Base-by-base conservation (phyloP, 75 land plant species). In the Pseudotsuga menziesii region DNA sequence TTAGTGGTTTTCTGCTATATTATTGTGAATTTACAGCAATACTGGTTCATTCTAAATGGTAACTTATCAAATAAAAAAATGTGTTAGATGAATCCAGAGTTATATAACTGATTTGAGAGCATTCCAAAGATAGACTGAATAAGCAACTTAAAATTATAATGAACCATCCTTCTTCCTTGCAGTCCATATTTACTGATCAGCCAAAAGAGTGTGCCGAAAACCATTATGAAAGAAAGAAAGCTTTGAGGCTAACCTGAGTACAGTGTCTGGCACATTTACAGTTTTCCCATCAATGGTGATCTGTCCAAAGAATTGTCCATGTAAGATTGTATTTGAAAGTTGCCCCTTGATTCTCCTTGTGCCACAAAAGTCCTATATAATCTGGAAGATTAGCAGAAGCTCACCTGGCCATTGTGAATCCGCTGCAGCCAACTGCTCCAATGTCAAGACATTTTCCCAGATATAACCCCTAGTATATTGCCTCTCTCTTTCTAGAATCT, bases 361-460 rank as follows among this genome's bases (percentile, higher is more conserved):
- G 9, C 22, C 36, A 41, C 20, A 69, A 41, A 39, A 32, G 13
- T 5, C 44, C 22, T 39, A 69, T 41, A 32, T n/a, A 3, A 69
- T 41, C 72, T 39, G 48, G 52, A 69, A 39, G 7, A 17, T 73
- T 56, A 8, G 5, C 57, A 25, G 57, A 73, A 52, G 44, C 75
- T 73, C 56, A 73, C 75, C 75, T 73, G 75, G 35, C 58, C 75
- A 55, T 73, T 73, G 57, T 73, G 58, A 25, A 73, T 73, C 48
- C 75, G 75, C 75, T 73, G 75, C 75, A 73, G 32, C 75, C 75
- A 73, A 73, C 75, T 73, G 75, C 32, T 54, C 57, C 19, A 3
- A 13, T 69, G 52, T 69, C 17, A 69, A 44, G 22, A 39, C n/a
- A n/a, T 39, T 35, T 69, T 69, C 72, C 3, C 52, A 69, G 41